These are phyloP conservation scores for Exophiala calicioides DNA, from an alignment of 2,329 filamentous ascomycete genomes.

Conservation along the genomic window DNA sequence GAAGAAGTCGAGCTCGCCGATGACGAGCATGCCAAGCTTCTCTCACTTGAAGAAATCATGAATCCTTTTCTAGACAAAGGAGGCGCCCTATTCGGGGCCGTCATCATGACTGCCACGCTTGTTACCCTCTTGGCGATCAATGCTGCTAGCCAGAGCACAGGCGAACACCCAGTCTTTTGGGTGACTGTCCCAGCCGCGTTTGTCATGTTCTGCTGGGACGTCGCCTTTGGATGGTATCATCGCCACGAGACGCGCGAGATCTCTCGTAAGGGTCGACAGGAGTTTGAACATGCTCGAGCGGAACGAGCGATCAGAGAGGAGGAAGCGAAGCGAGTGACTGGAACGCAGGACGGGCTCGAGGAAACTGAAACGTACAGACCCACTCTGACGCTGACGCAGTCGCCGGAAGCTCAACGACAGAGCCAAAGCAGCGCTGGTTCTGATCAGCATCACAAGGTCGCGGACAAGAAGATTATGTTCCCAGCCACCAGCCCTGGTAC, in stretches of 20 bases:
- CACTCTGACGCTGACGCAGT: neutral
- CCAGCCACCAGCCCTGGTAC: too few species aligned
- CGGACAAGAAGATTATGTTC: too few species aligned
- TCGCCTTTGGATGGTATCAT: conserved; percentile 61
- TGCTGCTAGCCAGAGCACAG: conserved; percentile 54
- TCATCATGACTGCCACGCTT: conserved; percentile 68
- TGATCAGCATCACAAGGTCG: too few species aligned
- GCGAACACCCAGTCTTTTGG: conserved; percentile 63
- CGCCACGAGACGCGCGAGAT: conserved; percentile 49
- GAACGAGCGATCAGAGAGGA: conserved; percentile 42
- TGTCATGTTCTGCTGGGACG: conserved; percentile 69
- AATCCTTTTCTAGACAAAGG: conserved; percentile 71
- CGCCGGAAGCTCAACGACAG: too few species aligned
- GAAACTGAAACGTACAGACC: neutral
- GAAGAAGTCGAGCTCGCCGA: conserved; percentile 50
- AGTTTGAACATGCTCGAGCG: conserved; percentile 48
- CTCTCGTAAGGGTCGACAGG: conserved; percentile 50
- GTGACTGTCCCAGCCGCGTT: conserved; percentile 69
- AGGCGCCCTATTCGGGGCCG: conserved; percentile 64
- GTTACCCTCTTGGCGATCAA: conserved; percentile 67
- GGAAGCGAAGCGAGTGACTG: conserved; percentile 26
- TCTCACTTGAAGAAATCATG: conserved; percentile 71
- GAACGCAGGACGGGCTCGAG: conserved; percentile 8
- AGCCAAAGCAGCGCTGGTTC: too few species aligned
- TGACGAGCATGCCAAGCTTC: conserved; percentile 54